Percentiles rank a stretch among this genome's conserved stretches.
Evolutionary conservation across 2,329 filamentous ascomycete species (phyloP).

Genomic region (Fusarium acutatum): DNA sequence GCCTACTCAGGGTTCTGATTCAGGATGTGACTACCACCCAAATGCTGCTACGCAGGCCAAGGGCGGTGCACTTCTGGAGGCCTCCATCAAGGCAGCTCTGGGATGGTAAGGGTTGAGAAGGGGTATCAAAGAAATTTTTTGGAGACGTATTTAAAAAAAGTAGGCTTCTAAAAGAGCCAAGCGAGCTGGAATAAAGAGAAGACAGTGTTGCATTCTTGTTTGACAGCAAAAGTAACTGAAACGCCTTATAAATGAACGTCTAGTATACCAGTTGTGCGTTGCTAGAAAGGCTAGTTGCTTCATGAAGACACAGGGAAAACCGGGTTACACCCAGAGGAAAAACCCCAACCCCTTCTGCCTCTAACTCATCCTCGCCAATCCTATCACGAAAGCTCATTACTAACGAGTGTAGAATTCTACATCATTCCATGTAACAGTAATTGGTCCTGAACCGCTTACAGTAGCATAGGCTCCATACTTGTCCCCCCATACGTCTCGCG

Average conservation of each 20-base stretch:
- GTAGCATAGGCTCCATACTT: neutral
- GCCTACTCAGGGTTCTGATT: constrained; percentile 50
- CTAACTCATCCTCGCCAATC: neutral
- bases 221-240: neutral
- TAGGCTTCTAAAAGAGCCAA: neutral
- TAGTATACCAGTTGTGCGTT: neutral
- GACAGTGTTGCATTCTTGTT: neutral
- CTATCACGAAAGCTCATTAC: neutral
- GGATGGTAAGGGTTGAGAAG: neutral
- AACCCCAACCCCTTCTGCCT: neutral
- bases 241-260: neutral
- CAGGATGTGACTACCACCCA: constrained; percentile 54
- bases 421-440: neutral
- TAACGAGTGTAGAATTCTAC: neutral
- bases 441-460: neutral
- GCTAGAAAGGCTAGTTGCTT: neutral
- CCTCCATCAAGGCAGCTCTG: constrained; percentile 35
- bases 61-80: constrained; percentile 42
- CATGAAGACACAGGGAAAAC: neutral
- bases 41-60: constrained; percentile 49
- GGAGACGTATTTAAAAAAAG: neutral
- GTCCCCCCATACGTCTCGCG: neutral
- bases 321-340: neutral
- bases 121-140: too few relatives aligned
- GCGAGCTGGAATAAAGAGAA: neutral